phyloP scores from a whole-genome alignment of 441 rosid species.

The Theobroma grandiflorum region DNA sequence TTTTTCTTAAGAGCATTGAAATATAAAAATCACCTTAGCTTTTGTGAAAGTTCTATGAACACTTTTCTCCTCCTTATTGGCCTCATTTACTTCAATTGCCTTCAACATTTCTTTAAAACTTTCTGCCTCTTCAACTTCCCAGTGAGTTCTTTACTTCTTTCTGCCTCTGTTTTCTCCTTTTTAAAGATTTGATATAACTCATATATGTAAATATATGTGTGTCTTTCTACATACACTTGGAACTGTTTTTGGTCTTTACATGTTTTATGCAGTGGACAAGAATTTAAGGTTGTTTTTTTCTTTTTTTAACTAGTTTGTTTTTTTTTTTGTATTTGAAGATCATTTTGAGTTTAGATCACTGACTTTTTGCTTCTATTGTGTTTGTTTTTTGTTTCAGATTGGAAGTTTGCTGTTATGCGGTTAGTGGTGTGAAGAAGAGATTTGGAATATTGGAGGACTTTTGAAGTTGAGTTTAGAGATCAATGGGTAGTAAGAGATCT shows the following conservation, averaged over 20 bases:
- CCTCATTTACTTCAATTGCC: constrained; percentile 44
- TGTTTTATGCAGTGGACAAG: constrained; percentile 13
- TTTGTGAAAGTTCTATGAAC: constrained; percentile 31
- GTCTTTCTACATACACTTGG: background rate
- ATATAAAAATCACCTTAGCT: constrained; percentile 18
- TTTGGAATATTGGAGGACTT: constrained; percentile 28
- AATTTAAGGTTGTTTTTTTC: constrained; percentile 28
- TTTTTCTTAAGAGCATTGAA: background rate
- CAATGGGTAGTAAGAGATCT: constrained; percentile 74
- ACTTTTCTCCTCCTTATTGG: constrained; percentile 40
- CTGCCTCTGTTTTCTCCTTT: background rate
- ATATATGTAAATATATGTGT: background rate
- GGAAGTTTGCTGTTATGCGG: constrained; percentile 40
- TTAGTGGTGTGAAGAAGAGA: constrained; percentile 37
- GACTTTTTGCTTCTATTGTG: background rate
- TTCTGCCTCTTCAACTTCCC: constrained; percentile 30
- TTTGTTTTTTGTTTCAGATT: constrained; percentile 51
- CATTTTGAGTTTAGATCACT: constrained; percentile 36
- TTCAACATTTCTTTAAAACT: constrained; percentile 35
- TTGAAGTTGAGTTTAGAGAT: constrained; percentile 35
- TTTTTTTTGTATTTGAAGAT: constrained; percentile 18
- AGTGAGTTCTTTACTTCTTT: constrained; percentile 30
- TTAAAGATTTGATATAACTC: background rate
- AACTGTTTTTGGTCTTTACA: constrained; percentile 19
- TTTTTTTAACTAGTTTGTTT: background rate